These are phyloP conservation scores for Neocatenulostroma microsporum DNA, from an alignment of 2,329 filamentous ascomycete species.

Conservation along the genomic window DNA sequence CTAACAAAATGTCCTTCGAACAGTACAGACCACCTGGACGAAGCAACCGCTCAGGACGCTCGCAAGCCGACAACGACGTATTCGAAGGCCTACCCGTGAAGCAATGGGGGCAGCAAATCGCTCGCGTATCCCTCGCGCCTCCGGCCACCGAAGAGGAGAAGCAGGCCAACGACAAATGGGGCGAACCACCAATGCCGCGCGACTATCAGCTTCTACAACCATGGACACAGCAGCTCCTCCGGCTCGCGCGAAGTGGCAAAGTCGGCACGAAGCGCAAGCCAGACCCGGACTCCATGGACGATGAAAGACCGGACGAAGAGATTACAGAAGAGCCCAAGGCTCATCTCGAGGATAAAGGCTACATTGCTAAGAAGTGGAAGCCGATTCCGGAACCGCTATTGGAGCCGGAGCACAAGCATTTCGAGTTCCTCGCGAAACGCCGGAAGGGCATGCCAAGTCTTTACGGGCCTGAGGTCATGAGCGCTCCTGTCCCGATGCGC, in stretches of 20 bases:
- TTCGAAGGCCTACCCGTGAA: conserved; percentile 74
- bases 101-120: conserved; percentile 65
- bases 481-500: conserved; percentile 48
- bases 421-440: conserved; percentile 52
- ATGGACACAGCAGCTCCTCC: conserved; percentile 74
- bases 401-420: conserved; percentile 48
- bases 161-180: conserved; percentile 55
- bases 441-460: conserved; percentile 51
- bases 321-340: conserved; percentile 33
- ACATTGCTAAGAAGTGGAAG: conserved; percentile 51
- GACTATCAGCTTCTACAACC: conserved; percentile 70
- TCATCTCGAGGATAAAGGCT: conserved; percentile 40
- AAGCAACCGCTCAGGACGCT: conserved; percentile 50
- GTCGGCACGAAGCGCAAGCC: conserved; percentile 54
- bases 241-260: conserved; percentile 66
- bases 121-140: conserved; percentile 26
- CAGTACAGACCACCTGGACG: conserved; percentile 52
- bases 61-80: conserved; percentile 57
- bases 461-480: conserved; percentile 33
- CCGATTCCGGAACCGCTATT: conserved; percentile 51
- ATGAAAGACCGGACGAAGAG: conserved; percentile 46
- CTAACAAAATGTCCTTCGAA: conserved; percentile 12
- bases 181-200: conserved; percentile 80
- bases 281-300: conserved; percentile 48
- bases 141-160: conserved; percentile 19